Conservation (phyloP, 305 asterid species). For the Rubia peregrina region DNA sequence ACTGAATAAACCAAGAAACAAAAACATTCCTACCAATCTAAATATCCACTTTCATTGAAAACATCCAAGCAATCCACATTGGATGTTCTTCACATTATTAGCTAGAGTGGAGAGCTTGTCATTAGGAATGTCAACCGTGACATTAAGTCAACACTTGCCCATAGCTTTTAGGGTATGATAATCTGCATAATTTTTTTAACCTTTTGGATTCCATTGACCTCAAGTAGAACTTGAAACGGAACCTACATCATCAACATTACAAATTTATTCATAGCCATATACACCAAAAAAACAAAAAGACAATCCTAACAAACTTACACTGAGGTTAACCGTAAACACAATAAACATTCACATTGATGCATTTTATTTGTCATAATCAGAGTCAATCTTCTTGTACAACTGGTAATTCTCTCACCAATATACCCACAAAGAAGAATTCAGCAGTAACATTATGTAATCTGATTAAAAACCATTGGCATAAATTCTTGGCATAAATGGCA, state of each 20-base stretch:
- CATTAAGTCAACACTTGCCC: constrained; percentile 62
- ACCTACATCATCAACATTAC: constrained; percentile 42
- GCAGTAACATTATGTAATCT: background rate
- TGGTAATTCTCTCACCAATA: too few relatives aligned
- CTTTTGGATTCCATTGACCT: constrained; percentile 93
- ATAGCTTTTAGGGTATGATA: constrained; percentile 62
- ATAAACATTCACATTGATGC: too few relatives aligned
- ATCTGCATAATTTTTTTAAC: constrained; percentile 14
- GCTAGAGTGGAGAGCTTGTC: constrained; percentile 69
- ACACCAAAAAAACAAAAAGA: background rate
- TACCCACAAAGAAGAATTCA: background rate
- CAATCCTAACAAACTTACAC: background rate
- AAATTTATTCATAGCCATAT: background rate
- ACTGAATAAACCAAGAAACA: background rate
- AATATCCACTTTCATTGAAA: background rate
- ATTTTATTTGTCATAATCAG: too few relatives aligned
- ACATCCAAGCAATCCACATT: constrained; percentile 50
- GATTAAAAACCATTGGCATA: background rate
- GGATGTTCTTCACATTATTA: constrained; percentile 51
- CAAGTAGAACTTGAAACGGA: constrained; percentile 98
- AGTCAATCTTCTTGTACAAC: too few relatives aligned
- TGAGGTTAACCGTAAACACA: background rate
- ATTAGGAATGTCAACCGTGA: constrained; percentile 79
- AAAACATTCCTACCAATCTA: too few relatives aligned
- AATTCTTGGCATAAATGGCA: too few relatives aligned